phyloP scores from a whole-genome alignment of 1,284 basidiomycete species.

The Heterobasidion irregulare region DNA sequence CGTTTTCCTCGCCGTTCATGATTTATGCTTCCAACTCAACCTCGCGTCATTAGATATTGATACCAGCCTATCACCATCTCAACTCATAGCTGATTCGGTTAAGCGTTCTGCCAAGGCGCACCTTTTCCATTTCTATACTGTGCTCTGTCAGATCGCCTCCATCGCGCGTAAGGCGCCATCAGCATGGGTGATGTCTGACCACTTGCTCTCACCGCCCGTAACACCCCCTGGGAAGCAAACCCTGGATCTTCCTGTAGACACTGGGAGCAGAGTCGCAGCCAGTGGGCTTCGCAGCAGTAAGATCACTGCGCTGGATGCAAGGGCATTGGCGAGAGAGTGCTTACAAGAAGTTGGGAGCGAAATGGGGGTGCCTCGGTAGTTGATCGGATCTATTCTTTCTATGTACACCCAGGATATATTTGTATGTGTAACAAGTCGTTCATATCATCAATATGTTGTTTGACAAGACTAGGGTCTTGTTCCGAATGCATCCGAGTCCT shows the following conservation, averaged over 20 bases:
- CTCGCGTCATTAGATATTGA: conserved; percentile 30
- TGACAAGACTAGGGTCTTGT: too few relatives aligned
- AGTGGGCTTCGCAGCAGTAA: conserved; percentile 22
- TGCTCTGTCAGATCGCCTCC: conserved; percentile 72
- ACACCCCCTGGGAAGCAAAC: not conserved
- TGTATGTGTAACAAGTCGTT: too few relatives aligned
- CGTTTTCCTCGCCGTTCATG: conserved; percentile 11
- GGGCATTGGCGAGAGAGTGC: conserved; percentile 60
- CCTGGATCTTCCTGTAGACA: not conserved
- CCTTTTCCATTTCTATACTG: conserved; percentile 77
- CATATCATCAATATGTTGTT: too few relatives aligned
- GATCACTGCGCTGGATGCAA: conserved; percentile 52
- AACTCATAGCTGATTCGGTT: conserved; percentile 57
- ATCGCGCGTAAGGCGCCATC: conserved; percentile 56
- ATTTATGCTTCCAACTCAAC: not conserved
- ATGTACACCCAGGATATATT: too few relatives aligned
- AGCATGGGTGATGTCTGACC: conserved; percentile 43
- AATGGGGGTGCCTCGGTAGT: conserved; percentile 38
- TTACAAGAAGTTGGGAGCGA: conserved; percentile 68
- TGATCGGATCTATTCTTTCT: too few relatives aligned
- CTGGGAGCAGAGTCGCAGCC: conserved; percentile 11
- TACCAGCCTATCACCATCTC: conserved; percentile 33
- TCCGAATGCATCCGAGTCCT: too few relatives aligned
- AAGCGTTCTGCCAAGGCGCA: conserved; percentile 71
- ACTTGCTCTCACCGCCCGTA: conserved; percentile 6